Percentiles rank a stretch among this genome's conserved stretches.
Conservation (phyloP, 2,329 filamentous ascomycete genomes). For the Fusarium goolgardi region DNA sequence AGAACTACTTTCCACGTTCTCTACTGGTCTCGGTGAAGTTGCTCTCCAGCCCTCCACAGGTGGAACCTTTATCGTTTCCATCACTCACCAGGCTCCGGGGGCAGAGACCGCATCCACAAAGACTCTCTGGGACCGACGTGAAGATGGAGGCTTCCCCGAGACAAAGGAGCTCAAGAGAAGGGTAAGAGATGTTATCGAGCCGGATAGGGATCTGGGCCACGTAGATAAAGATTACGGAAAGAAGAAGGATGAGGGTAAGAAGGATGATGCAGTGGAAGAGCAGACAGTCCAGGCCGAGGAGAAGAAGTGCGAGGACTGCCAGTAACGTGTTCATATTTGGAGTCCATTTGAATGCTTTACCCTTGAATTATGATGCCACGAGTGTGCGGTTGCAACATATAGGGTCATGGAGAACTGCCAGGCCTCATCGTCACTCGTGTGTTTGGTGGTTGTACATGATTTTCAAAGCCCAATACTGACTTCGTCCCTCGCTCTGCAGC, state of each 20-base stretch:
- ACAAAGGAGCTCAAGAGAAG: conserved; percentile 90
- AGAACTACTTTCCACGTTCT: conserved; percentile 94
- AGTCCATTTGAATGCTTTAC: background rate
- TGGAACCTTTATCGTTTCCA: conserved; percentile 81
- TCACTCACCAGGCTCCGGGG: conserved; percentile 56
- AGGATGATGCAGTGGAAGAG: conserved; percentile 17
- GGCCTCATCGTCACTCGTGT: background rate
- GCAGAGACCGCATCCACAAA: conserved; percentile 52
- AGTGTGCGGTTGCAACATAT: background rate
- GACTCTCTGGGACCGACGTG: conserved; percentile 87
- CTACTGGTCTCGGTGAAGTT: conserved; percentile 84
- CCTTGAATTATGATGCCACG: background rate
- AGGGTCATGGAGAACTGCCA: background rate
- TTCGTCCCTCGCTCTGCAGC: too few relatives aligned
- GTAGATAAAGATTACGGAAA: conserved; percentile 68
- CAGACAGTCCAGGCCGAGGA: conserved; percentile 12
- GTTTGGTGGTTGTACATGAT: too few relatives aligned
- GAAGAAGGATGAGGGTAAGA: conserved; percentile 13
- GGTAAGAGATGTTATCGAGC: conserved; percentile 85
- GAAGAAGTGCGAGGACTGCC: conserved; percentile 48
- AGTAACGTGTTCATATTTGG: conserved; percentile 15
- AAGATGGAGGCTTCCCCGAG: conserved; percentile 91
- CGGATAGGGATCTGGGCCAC: conserved; percentile 82
- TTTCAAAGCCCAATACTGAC: too few relatives aligned
- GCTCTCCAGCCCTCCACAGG: conserved; percentile 87